These are phyloP conservation scores for Terana coerulea DNA, from an alignment of 768 basidiomycete species.

Conservation along the genomic window DNA sequence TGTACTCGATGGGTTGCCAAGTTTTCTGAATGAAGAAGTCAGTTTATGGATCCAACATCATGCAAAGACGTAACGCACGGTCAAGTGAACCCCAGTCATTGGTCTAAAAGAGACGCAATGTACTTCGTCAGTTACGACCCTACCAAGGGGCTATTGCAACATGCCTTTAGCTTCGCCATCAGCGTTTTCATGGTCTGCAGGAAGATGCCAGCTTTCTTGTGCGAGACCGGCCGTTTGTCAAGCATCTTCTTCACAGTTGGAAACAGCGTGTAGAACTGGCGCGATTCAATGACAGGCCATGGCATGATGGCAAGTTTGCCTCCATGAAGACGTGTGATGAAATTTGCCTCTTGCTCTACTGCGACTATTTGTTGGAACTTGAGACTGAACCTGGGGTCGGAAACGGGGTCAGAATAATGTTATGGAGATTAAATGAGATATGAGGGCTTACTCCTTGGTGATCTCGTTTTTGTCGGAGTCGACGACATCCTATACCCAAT, in stretches of 20 bases:
- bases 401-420: not conserved
- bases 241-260: conserved; percentile 41
- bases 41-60: not conserved
- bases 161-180: conserved; percentile 65
- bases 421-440: not conserved
- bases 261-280: conserved; percentile 57
- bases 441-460: conserved; percentile 44
- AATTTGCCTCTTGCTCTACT: conserved; percentile 57
- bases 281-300: conserved; percentile 66
- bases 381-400: conserved; percentile 41
- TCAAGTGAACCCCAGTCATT: conserved; percentile 66
- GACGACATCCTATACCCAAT: conserved; percentile 49
- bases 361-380: conserved; percentile 63
- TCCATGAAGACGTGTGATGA: conserved; percentile 55
- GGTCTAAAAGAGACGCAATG: conserved; percentile 31
- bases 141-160: not conserved
- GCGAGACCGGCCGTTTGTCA: conserved; percentile 46
- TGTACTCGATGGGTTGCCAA: conserved; percentile 30
- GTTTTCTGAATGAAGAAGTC: conserved; percentile 19
- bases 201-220: conserved; percentile 50
- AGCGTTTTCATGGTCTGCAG: conserved; percentile 54
- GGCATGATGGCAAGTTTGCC: conserved; percentile 56
- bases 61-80: conserved; percentile 35
- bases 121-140: conserved; percentile 42
- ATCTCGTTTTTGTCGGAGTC: conserved; percentile 60